Conservation (phyloP, 768 basidiomycete genomes). For the Cyathus striatus region DNA sequence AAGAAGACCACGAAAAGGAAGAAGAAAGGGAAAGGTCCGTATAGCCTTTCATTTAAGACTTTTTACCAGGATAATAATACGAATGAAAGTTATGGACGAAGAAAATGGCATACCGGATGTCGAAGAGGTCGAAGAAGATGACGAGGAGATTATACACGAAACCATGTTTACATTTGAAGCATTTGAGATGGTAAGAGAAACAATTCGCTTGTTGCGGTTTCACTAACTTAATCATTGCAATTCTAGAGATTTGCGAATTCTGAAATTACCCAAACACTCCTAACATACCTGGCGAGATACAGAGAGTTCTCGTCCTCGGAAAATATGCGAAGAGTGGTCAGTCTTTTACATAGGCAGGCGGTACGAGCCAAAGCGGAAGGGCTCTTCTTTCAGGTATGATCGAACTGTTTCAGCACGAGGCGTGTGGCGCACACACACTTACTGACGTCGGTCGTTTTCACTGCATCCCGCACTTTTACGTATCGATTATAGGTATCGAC, state of each 20-base stretch:
- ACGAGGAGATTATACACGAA: conserved; percentile 68
- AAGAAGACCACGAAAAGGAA: conserved; percentile 55
- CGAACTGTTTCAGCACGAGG: too few relatives aligned
- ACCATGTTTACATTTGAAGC: conserved; percentile 89
- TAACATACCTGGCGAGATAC: conserved; percentile 80
- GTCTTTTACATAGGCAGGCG: conserved; percentile 85
- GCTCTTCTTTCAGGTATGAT: conserved; percentile 85
- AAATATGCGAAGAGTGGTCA: conserved; percentile 86
- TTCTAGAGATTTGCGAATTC: conserved; percentile 84
- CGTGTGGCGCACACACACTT: conserved; percentile 8
- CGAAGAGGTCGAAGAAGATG: conserved; percentile 58
- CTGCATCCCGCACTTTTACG: conserved; percentile 5
- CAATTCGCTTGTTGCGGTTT: too few relatives aligned
- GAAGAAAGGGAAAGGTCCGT: conserved; percentile 39
- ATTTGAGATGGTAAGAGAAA: conserved; percentile 79
- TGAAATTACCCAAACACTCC: conserved; percentile 78
- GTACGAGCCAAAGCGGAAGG: conserved; percentile 91
- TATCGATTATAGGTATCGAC: conserved; percentile 69
- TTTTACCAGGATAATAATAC: conserved; percentile 4
- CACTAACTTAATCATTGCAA: conserved; percentile 1
- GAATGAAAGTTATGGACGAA: conserved; percentile 34
- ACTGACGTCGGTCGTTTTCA: conserved; percentile 8
- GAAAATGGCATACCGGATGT: conserved; percentile 66
- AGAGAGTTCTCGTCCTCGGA: conserved; percentile 76
- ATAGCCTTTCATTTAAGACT: conserved; percentile 6